Percentiles rank a stretch among this genome's conserved stretches.
phyloP scores from a whole-genome alignment of 495 filamentous ascomycete species.

The Aspergillus diversus region DNA sequence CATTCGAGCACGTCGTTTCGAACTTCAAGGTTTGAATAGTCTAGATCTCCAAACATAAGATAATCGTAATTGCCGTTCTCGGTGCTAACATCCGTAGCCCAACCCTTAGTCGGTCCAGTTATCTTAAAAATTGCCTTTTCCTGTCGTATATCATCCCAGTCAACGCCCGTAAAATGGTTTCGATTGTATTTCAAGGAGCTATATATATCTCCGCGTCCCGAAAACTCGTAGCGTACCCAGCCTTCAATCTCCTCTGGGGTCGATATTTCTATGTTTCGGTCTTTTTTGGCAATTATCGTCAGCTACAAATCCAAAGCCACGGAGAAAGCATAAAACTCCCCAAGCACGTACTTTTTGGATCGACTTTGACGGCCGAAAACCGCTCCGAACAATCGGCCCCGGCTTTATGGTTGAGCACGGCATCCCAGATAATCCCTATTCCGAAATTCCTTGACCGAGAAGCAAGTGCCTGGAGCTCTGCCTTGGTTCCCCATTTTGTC shows the following conservation, averaged over 20 bases:
- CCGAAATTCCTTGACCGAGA: conserved; percentile 52
- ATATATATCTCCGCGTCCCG: conserved; percentile 60
- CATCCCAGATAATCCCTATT: conserved; percentile 71
- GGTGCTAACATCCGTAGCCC: conserved; percentile 65
- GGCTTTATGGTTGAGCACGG: conserved; percentile 77
- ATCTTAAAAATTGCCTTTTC: conserved; percentile 71
- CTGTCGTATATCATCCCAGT: conserved; percentile 63
- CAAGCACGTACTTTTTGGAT: conserved; percentile 48
- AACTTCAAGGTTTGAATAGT: conserved; percentile 69
- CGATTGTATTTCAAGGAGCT: conserved; percentile 67
- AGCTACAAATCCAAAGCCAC: not conserved
- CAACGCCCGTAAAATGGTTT: conserved; percentile 72
- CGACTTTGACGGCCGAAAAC: conserved; percentile 63
- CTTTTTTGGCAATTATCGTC: conserved; percentile 25
- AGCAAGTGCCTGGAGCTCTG: conserved; percentile 60
- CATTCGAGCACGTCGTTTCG: conserved; percentile 64
- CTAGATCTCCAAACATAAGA: conserved; percentile 68
- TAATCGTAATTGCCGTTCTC: conserved; percentile 78
- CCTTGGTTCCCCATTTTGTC: conserved; percentile 76
- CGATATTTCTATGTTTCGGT: conserved; percentile 61
- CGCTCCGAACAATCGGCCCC: conserved; percentile 66
- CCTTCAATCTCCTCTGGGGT: conserved; percentile 64
- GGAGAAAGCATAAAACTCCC: not conserved
- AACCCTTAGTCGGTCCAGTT: conserved; percentile 62
- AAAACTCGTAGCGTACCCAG: conserved; percentile 71